Percentiles rank a stretch among this genome's conserved stretches.
Evolutionary conservation across 805 yeast genomes (phyloP).

Genomic region (Vanderwaltozyma tropicalis): DNA sequence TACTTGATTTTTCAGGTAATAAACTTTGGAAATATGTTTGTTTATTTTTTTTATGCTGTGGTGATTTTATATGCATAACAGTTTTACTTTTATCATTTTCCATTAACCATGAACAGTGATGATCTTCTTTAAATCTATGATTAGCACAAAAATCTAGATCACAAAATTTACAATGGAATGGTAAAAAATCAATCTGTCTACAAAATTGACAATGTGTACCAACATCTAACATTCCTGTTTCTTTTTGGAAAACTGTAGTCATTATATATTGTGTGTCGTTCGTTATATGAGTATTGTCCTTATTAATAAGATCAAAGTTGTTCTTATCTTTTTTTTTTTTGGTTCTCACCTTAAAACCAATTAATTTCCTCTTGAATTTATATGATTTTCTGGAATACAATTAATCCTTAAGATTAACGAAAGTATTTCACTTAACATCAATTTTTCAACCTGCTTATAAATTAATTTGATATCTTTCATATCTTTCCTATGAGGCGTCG

Average conservation of each 20-base stretch:
- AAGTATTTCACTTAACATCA: too few species aligned
- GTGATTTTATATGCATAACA: background rate
- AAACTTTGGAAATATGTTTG: constrained; percentile 2
- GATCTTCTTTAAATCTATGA: constrained; percentile 22
- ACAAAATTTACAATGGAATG: constrained; percentile 25
- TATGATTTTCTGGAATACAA: too few species aligned
- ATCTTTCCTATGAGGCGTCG: too few species aligned
- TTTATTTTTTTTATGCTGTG: background rate
- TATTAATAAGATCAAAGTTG: too few species aligned
- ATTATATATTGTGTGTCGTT: background rate
- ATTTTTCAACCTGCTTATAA: too few species aligned
- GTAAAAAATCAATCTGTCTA: constrained; percentile 25
- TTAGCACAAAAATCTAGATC: constrained; percentile 21
- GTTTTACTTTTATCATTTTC: constrained; percentile 2
- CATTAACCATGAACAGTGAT: constrained; percentile 17
- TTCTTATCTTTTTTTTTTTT: too few species aligned
- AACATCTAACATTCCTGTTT: constrained; percentile 29
- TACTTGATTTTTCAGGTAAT: constrained; percentile 2
- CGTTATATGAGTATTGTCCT: background rate
- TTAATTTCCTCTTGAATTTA: too few species aligned
- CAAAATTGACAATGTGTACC: constrained; percentile 28
- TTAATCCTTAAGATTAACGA: too few species aligned
- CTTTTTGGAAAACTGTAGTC: constrained; percentile 5
- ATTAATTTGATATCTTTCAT: too few species aligned
- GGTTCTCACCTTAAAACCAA: too few species aligned